Evolutionary conservation across 176 grass and related monocot species (phyloP).

Genomic region (Triticum urartu): DNA sequence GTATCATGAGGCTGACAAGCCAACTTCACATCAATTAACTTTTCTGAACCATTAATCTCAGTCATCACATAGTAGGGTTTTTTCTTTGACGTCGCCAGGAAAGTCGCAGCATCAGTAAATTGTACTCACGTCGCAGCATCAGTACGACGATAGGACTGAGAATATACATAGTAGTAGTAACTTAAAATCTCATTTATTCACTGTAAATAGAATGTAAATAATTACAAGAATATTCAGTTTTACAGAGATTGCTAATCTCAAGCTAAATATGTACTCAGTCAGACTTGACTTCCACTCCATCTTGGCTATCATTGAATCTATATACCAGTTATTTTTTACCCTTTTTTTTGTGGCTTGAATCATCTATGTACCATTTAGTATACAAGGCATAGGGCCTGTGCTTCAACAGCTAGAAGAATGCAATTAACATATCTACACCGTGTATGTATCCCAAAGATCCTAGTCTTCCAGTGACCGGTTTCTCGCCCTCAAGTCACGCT

Average conservation of each 20-base stretch:
- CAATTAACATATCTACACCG: slow-evolving; percentile 32
- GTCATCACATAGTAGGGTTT: neutral
- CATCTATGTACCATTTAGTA: slow-evolving; percentile 33
- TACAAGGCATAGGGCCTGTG: slow-evolving; percentile 37
- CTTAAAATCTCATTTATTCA: slow-evolving; percentile 39
- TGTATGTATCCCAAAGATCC: neutral
- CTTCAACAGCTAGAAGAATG: slow-evolving; percentile 42
- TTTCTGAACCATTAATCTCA: neutral
- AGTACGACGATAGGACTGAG: too few species aligned
- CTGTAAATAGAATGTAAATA: slow-evolving; percentile 27
- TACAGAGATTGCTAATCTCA: slow-evolving; percentile 7
- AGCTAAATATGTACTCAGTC: slow-evolving; percentile 8
- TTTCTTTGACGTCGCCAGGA: neutral
- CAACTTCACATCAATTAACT: neutral
- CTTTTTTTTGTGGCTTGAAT: neutral
- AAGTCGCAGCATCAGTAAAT: neutral
- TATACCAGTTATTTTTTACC: neutral
- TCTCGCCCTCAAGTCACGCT: slow-evolving; percentile 69
- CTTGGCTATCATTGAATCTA: slow-evolving; percentile 27
- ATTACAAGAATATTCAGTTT: slow-evolving; percentile 33
- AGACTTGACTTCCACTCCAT: slow-evolving; percentile 14
- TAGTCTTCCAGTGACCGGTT: slow-evolving; percentile 90
- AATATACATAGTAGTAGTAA: neutral
- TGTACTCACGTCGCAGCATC: neutral
- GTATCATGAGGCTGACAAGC: neutral